These are phyloP conservation scores for Thozetella sp. DNA, from an alignment of 495 filamentous ascomycete species.

Conservation along the genomic window DNA sequence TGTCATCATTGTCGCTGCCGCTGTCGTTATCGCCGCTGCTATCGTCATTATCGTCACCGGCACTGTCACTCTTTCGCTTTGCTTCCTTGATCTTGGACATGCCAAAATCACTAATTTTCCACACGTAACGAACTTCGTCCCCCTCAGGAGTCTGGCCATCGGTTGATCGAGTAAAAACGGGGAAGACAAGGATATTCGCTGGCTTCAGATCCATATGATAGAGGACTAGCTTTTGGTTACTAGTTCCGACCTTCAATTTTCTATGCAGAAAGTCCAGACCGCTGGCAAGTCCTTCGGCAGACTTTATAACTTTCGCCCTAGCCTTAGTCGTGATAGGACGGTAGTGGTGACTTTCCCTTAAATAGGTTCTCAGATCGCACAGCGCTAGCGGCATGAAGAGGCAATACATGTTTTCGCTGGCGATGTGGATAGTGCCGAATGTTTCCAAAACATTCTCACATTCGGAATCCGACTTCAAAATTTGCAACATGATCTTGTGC, in stretches of 20 bases:
- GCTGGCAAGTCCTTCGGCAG: constrained; percentile 27
- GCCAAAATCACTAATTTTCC: constrained; percentile 42
- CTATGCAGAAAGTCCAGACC: constrained; percentile 36
- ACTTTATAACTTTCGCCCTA: constrained; percentile 24
- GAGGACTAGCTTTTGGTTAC: constrained; percentile 29
- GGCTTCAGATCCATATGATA: constrained; percentile 43
- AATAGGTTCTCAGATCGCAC: constrained; percentile 30
- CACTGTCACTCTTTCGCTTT: too few relatives aligned
- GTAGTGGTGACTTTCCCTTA: constrained; percentile 17
- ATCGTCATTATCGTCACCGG: too few relatives aligned
- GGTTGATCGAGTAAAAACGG: constrained; percentile 15
- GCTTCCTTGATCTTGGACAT: constrained; percentile 32
- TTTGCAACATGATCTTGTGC: constrained; percentile 29
- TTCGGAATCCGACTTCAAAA: constrained; percentile 16
- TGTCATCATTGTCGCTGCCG: constrained; percentile 14
- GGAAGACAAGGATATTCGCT: constrained; percentile 34
- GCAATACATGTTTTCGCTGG: constrained; percentile 25
- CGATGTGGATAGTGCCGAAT: constrained; percentile 28
- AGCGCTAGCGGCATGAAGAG: constrained; percentile 38
- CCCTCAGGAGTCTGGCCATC: constrained; percentile 9
- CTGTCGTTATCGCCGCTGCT: constrained; percentile 16
- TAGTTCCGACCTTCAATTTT: too few relatives aligned
- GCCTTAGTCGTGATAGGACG: constrained; percentile 8
- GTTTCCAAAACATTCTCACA: constrained; percentile 33
- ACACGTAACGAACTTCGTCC: too few relatives aligned